Base-by-base conservation (phyloP, 2,329 filamentous ascomycete genomes). In the Fusarium temperatum region DNA sequence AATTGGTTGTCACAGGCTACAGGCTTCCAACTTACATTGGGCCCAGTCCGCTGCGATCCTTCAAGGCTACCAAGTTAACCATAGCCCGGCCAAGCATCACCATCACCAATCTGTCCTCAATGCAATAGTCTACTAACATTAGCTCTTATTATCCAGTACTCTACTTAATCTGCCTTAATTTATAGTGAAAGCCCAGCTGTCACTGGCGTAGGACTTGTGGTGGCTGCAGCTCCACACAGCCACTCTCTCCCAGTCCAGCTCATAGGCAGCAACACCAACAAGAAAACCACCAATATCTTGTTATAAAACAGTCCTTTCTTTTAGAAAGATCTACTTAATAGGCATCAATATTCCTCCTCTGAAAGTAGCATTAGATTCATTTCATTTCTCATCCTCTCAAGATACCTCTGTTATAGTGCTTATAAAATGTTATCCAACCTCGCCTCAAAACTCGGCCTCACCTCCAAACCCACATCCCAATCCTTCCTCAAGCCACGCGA, bases 341-440 rank as follows among this genome's bases (percentile, higher is more conserved):
- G 45, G 59, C 41, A 54, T 3, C 35, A 14, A 6, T n/a, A 17
- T 26, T 39, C 4, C 28, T 28, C 14, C 18, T 35, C 12, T 24
- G 12, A 20, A 2, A 14, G 8, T 35, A 51, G 22, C 12, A 35
- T 24, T 18, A 3, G 5, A 24, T 10, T 35, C 20, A 10, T 32
- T 32, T 8, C 17, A 24, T 32, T 36, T 17, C 20, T 45, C 14
- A 32, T 24, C 11, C 12, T 51, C 22, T 39, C 36, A n/a, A 13
- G 22, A 28, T n/a, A 36, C n/a, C 35, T 20, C 32, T 22, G 35
- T 45, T 35, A 8, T 4, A 26, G 24, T 14, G 58, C 50, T 65
- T 47, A 68, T 32, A 35, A 68, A 39, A 78, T 78, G 77, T 42
- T 77, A 13, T 76, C 76, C 44, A 73, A 56, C 48, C 64, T 78